Evolutionary conservation across 768 basidiomycete genomes (phyloP), one percentile per base, ranked within the genome.

Genomic region (Postia placenta): DNA sequence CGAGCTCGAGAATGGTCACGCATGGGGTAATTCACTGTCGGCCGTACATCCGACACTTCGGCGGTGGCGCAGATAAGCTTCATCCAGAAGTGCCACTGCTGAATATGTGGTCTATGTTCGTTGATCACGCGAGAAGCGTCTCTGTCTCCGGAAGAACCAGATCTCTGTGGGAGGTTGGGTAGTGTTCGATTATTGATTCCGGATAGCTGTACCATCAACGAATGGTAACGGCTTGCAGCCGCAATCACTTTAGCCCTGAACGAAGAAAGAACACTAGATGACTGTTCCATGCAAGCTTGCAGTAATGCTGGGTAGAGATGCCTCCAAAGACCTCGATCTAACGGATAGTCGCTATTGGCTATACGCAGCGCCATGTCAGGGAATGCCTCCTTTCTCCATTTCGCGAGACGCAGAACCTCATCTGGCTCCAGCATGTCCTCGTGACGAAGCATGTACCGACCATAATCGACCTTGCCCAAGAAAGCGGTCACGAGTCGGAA

Each of bases 41-140:
- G 77, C 24, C 82, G 76, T 33, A 70, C 64, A 39, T 90, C 88
- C 1, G 81, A 76, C 3, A 83, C 72, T 2, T 78, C 69, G 3
- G 88, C 83, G 1, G 89, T 91, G n/a, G 85, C 78, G 55, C 87
- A 92, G n/a, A 95, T 74, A 19, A 86, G 74, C 53, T 87, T 87
- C 45, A 91, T 74, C 90, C 90, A 92, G 19, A 82, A 67, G 51
- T 85, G 76, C 90, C 90, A 92, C 64, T 92, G 89, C 37, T 83
- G 80, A 26, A 89, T 73, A 17, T 80, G 62, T 14, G 63, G 60
- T 58, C 72, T 79, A 56, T 82, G 80, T 5, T 87, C 86, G 30
- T 68, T 65, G 11, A 83, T 68, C 5, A 74, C 54, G 44, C 74
- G 79, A 22, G 70, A 57, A 0, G 77, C 77, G 49, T 83, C 80